These are phyloP conservation scores for Candida silvatica DNA, from an alignment of 805 yeast genomes.

Conservation along the genomic window DNA sequence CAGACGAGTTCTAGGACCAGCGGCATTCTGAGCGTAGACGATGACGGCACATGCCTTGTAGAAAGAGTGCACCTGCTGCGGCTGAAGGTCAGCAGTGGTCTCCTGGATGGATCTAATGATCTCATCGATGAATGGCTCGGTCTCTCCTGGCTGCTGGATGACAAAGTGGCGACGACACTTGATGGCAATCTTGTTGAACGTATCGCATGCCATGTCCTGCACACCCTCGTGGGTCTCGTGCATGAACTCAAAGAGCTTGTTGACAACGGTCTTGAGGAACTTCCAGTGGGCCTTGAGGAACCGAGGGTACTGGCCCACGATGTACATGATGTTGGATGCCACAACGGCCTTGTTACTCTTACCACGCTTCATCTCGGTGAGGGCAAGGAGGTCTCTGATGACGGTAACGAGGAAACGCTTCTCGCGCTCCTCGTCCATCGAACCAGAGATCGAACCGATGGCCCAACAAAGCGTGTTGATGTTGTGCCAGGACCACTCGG, in stretches of 20 bases:
- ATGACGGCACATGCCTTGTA: slow-evolving; percentile 97
- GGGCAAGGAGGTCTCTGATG: slow-evolving; percentile 81
- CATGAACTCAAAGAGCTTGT: slow-evolving; percentile 95
- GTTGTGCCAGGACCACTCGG: slow-evolving; percentile 99
- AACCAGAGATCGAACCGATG: slow-evolving; percentile 96
- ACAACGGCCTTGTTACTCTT: slow-evolving; percentile 98
- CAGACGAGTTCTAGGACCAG: slow-evolving; percentile 60
- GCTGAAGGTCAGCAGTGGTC: slow-evolving; percentile 87
- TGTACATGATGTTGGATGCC: slow-evolving; percentile 99
- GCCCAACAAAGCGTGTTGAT: slow-evolving; percentile 99
- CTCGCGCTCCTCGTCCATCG: slow-evolving; percentile 98
- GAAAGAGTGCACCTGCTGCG: slow-evolving; percentile 96
- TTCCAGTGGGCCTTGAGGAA: slow-evolving; percentile 98
- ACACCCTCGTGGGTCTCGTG: slow-evolving; percentile 99
- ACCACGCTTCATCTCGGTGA: slow-evolving; percentile 95
- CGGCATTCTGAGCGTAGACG: slow-evolving; percentile 74
- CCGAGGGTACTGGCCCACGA: slow-evolving; percentile 98
- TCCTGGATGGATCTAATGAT: slow-evolving; percentile 75
- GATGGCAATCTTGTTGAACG: slow-evolving; percentile 89
- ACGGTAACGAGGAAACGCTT: slow-evolving; percentile 89
- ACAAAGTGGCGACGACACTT: slow-evolving; percentile 96
- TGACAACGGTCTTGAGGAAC: slow-evolving; percentile 89
- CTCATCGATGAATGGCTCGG: slow-evolving; percentile 86
- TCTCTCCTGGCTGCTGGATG: slow-evolving; percentile 74
- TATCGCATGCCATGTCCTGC: slow-evolving; percentile 99